Evolutionary conservation across 139 green algal species (phyloP), one percentile per base, ranked within the genome.

Genomic region (Coccomyxa sp.): DNA sequence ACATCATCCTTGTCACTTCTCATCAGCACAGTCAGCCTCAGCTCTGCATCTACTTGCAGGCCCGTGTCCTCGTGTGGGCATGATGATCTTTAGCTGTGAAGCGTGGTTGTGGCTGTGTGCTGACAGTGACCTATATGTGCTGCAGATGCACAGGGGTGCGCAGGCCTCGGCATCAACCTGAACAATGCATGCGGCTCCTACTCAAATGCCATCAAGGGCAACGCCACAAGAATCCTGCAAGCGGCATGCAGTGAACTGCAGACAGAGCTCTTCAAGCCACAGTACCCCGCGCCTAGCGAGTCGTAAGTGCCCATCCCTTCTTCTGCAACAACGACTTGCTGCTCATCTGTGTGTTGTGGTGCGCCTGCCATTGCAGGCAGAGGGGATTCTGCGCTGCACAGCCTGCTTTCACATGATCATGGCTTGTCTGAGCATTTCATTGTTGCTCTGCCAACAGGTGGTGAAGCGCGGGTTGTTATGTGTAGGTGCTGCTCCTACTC

Each of bases 201-300:
- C 68, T 37, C n/a, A 29, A 73, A 31, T 73, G 68, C 68, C 68
- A 73, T 73, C 68, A 73, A 39, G 33, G 12, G 29, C 24, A 73
- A 73, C 6, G 33, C 68, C 6, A 14, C 68, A 29, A 7, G 1
- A 6, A 64, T 64, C 5, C 50, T 64, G 4, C 22, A 22, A 18
- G 22, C 50, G 22, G 27, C 50, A 18, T 64, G 50, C 50, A 2
- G 18, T 10, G 50, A 64, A 3, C 50, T 64, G 50, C 50, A 64
- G 50, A 64, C 50, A 18, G 27, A 22, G 50, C 50, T 64, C 18
- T 22, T 31, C 18, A 22, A 64, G 18, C 50, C 50, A 18, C 50
- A 64, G 50, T 64, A 64, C 5, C 18, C 18, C 50, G 27, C 50
- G 27, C 50, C 50, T 22, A 31, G 18, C 27, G 50, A 64, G 1